Conservation (phyloP, 805 yeast genomes). For the Tetrapisispora namnaoensis region DNA sequence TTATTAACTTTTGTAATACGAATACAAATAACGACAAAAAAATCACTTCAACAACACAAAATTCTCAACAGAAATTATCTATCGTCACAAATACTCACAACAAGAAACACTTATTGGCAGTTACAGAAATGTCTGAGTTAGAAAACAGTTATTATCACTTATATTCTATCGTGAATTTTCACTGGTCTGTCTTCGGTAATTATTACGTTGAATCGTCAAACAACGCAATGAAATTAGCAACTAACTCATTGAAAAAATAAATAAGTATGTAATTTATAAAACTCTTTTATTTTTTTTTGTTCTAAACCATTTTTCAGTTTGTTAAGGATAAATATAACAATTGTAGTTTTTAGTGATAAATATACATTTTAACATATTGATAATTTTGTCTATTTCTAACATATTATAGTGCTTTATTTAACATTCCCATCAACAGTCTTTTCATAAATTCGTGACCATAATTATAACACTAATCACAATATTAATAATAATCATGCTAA, state of each 20-base stretch:
- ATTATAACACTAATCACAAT: too few relatives aligned
- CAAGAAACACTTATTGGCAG: neutral
- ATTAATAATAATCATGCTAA: too few relatives aligned
- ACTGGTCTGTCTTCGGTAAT: slow-evolving; percentile 73
- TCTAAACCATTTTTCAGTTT: neutral
- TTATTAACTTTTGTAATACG: slow-evolving; percentile 21
- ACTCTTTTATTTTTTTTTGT: neutral
- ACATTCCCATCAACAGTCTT: too few relatives aligned
- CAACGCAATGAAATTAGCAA: slow-evolving; percentile 8
- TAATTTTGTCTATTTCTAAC: too few relatives aligned
- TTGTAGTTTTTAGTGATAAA: too few relatives aligned
- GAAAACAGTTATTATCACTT: slow-evolving; percentile 49
- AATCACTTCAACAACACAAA: neutral
- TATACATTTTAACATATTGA: too few relatives aligned
- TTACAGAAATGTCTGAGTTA: slow-evolving; percentile 39
- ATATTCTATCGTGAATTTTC: slow-evolving; percentile 61
- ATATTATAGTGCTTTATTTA: too few relatives aligned
- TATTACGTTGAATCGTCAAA: slow-evolving; percentile 42
- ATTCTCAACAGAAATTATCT: neutral
- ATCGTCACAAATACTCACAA: neutral
- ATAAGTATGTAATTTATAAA: neutral
- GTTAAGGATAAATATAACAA: too few relatives aligned
- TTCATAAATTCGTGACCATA: too few relatives aligned
- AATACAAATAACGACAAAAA: slow-evolving; percentile 1
- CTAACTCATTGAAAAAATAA: neutral